Base-by-base conservation (phyloP, 805 yeast species). In the Metschnikowia kunwiensis region DNA sequence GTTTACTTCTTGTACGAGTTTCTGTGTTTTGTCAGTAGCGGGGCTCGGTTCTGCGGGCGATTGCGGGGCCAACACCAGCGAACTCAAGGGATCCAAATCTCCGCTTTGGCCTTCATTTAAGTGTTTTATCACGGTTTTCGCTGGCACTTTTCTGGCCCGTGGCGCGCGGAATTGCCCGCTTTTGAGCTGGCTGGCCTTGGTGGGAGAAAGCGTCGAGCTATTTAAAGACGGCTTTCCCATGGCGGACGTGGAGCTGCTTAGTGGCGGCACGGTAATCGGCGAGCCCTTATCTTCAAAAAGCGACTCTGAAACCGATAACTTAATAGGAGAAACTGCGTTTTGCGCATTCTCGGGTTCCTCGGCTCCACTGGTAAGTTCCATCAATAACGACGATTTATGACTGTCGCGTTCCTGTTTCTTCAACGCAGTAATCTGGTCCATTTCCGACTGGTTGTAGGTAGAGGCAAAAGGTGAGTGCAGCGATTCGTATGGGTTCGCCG, bases 1-100 rank as follows among this genome's bases (percentile, higher is more conserved):
- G 9, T 79, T 75, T 0, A 73, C 68, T 20, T 72, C 74, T 43
- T 68, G 62, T 5, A 64, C 55, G 21, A 76, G 43, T 15, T 53
- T 40, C 2, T 66, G 70, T 9, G 62, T 61, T 29, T 49, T 55
- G 9, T 48, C 34, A 24, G 24, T 13, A 24, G 42, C 22, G 9
- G 39, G 19, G 5, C 30, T 33, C 12, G 27, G n/a, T 10, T 27
- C 28, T 8, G 25, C 14, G 10, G n/a, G 6, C 7, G 27, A 9
- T 16, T 23, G n/a, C 10, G 12, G 38, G 7, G 28, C 7, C 13
- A 24, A 24, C 32, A 31, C 24, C 24, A 26, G 33, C 7, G 71
- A 60, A 15, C 64, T 64, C 40, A 55, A 44, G 6, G 54, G 51
- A 24, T 49, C 51, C 12, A 37, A 17, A 21, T 34, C 33, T 12